Conservation (phyloP, 2,329 filamentous ascomycete species). For the Westerdykella sp. region DNA sequence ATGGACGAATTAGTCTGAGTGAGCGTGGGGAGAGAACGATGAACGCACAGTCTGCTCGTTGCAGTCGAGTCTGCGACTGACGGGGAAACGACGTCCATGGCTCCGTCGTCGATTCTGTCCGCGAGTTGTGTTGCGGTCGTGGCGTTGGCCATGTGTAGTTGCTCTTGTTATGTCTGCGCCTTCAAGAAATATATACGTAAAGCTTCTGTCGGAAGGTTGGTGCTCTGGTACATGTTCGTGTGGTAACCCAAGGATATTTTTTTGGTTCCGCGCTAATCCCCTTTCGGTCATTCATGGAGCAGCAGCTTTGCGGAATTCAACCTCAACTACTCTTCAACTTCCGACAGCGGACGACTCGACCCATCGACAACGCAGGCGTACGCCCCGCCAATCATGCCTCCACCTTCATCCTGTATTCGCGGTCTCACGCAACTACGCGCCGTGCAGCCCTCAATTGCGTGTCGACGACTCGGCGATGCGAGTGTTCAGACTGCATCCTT, state of each 20-base stretch:
- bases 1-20: not conserved
- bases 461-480: conserved; percentile 17
- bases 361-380: not conserved
- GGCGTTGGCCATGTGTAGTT: conserved; percentile 18
- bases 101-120: conserved; percentile 25
- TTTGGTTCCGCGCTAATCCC: not conserved
- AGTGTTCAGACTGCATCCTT: conserved; percentile 25
- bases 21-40: conserved; percentile 4
- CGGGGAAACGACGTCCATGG: conserved; percentile 28
- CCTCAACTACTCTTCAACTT: not conserved
- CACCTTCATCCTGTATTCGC: conserved; percentile 26
- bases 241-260: not conserved
- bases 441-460: conserved; percentile 15
- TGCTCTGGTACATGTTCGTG: not conserved
- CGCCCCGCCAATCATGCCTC: conserved; percentile 21
- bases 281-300: not conserved
- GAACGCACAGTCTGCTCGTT: conserved; percentile 26
- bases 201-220: not conserved
- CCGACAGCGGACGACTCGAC: not conserved
- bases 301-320: not conserved
- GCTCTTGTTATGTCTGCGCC: not conserved
- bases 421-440: conserved; percentile 24
- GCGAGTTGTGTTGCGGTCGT: conserved; percentile 24
- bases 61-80: conserved; percentile 31
- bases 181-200: not conserved